Conservation (phyloP, 495 filamentous ascomycete species). For the Parathielavia appendiculata region DNA sequence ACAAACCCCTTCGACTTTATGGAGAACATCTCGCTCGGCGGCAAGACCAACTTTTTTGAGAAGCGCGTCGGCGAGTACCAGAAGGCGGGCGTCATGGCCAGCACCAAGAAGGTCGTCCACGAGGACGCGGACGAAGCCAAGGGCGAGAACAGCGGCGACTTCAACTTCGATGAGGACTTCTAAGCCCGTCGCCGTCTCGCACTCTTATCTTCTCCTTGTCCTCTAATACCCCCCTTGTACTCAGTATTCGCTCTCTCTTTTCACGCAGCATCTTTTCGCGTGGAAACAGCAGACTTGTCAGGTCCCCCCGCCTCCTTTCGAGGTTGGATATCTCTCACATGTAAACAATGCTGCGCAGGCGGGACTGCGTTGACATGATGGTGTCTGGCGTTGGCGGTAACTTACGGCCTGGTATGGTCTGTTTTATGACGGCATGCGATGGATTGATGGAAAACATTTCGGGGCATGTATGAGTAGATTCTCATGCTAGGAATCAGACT, state of each 20-base stretch:
- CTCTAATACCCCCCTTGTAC: conserved; percentile 27
- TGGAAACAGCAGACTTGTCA: conserved; percentile 19
- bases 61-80: conserved; percentile 99
- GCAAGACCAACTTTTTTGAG: conserved; percentile 99
- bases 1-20: conserved; percentile 99
- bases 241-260: conserved; percentile 33
- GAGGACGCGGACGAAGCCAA: conserved; percentile 44
- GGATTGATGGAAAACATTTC: conserved; percentile 11
- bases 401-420: background rate
- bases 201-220: conserved; percentile 18
- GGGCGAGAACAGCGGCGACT: conserved; percentile 67
- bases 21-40: conserved; percentile 97
- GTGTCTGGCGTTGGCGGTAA: conserved; percentile 17
- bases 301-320: conserved; percentile 7
- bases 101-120: conserved; percentile 72
- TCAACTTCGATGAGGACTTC: conserved; percentile 96
- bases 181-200: conserved; percentile 43
- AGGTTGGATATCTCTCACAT: conserved; percentile 21
- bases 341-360: conserved; percentile 15
- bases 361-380: conserved; percentile 14
- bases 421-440: conserved; percentile 16
- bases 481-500: conserved; percentile 11
- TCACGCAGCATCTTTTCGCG: conserved; percentile 20
- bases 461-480: conserved; percentile 27
- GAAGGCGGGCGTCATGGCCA: conserved; percentile 97